Base-by-base conservation (phyloP, 2,329 filamentous ascomycete species). In the Didymella lethalis region DNA sequence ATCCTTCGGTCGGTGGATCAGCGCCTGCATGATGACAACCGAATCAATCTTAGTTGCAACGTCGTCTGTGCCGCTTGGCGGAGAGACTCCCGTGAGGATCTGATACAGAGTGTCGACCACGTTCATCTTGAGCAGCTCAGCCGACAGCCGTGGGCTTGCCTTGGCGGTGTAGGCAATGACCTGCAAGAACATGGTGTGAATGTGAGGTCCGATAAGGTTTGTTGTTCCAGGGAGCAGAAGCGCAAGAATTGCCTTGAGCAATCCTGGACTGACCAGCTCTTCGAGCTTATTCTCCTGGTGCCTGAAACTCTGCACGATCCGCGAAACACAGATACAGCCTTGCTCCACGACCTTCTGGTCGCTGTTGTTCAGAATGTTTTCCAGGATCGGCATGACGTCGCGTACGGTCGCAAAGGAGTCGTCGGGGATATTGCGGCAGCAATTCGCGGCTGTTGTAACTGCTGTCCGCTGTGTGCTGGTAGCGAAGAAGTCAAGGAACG, bases 281-380 rank as follows among this genome's bases (percentile, higher is more conserved):
- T 99, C 96, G 12, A 99, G 83, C 77, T 96, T 97, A 54, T 86
- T 86, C 20, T 94, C 86, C 56, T 93, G 88, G 71, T 94, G 90
- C 73, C 91, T 94, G 83, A 98, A 99, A 80, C 95, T 98, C 80
- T 99, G 94, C 29, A 98, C 92, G 60, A 99, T 95, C 43, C 95
- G 87, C 4, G 93, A 96, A 18, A 99, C 94, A 77, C 95, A 99
- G 7, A 97, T 85, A 25, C 94, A 97, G 11, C 92, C 95, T 76
- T 99, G 93, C 76, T 99, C 95, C 20, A 99, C 93, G 16, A 99
- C 96, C 64, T 94, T 91, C 72, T 97, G 95, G 73, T 99, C 95
- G 77, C 86, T 97, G 80, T 94, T 98, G 55, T 86, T 87, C 38
- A 99, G 83, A 14, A 98, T 95, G 71, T 93, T 92, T 58, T 96